phyloP scores from a whole-genome alignment of 148 eudicot species.

The Nyssa sinensis region DNA sequence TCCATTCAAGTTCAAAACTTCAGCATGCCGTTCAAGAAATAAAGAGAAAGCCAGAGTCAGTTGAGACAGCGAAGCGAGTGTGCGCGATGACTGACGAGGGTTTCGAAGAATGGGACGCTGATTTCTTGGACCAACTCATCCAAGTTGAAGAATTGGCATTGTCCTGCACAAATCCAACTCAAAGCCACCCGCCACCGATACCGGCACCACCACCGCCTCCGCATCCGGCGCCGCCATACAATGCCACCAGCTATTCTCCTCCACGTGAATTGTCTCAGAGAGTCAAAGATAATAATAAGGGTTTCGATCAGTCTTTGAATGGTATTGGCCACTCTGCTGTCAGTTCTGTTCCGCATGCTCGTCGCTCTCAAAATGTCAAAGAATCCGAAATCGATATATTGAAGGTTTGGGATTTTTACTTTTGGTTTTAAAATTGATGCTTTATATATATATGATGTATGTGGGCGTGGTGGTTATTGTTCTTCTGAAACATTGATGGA shows the following conservation, averaged over 20 bases:
- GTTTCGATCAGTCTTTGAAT: background rate
- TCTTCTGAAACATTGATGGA: too few species aligned
- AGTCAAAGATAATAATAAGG: slow-evolving; percentile 2
- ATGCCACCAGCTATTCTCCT: slow-evolving; percentile 44
- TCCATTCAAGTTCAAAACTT: too few species aligned
- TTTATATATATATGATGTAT: background rate
- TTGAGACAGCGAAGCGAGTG: slow-evolving; percentile 39
- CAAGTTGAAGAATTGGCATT: slow-evolving; percentile 49
- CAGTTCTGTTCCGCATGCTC: background rate
- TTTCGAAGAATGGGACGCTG: slow-evolving; percentile 60
- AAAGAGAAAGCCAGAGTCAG: background rate
- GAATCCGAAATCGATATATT: slow-evolving; percentile 44
- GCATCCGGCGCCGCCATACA: slow-evolving; percentile 12
- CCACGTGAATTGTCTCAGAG: slow-evolving; percentile 68
- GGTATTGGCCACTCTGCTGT: background rate
- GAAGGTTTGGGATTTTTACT: slow-evolving; percentile 37
- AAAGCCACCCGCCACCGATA: slow-evolving; percentile 23
- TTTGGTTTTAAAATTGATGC: background rate
- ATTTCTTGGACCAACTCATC: slow-evolving; percentile 47
- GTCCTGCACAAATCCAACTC: slow-evolving; percentile 29
- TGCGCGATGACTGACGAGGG: slow-evolving; percentile 35
- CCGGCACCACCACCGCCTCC: slow-evolving; percentile 19
- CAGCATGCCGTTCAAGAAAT: slow-evolving; percentile 9
- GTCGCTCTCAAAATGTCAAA: slow-evolving; percentile 18
- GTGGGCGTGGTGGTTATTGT: too few species aligned